phyloP scores from a whole-genome alignment of 1,284 basidiomycete species.

The Ganoderma resinaceum region DNA sequence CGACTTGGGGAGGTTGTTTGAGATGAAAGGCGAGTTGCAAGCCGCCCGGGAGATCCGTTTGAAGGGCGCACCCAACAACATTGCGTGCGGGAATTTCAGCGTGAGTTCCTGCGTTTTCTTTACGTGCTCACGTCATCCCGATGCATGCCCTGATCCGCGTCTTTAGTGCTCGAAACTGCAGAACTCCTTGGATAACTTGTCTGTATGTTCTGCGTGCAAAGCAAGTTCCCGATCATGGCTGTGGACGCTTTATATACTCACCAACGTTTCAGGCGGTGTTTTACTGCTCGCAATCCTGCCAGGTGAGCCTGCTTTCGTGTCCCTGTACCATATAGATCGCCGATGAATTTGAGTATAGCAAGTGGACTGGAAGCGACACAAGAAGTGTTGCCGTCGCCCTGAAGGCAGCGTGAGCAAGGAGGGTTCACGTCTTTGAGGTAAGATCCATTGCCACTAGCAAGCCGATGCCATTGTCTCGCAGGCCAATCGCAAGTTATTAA shows the following conservation, averaged over 20 bases:
- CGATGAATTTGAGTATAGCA: slow-evolving; percentile 11
- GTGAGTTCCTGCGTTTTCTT: slow-evolving; percentile 6
- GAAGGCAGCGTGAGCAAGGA: background rate
- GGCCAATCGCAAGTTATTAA: too few species aligned
- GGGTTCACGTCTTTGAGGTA: background rate
- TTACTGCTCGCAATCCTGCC: slow-evolving; percentile 28
- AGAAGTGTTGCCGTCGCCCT: slow-evolving; percentile 29
- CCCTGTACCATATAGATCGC: background rate
- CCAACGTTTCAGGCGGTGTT: slow-evolving; percentile 17
- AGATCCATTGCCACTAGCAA: background rate
- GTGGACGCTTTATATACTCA: background rate
- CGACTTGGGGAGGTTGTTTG: slow-evolving; percentile 43
- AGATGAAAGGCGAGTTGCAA: slow-evolving; percentile 40
- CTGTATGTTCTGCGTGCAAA: slow-evolving; percentile 22
- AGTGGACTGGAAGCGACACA: slow-evolving; percentile 37
- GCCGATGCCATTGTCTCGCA: background rate
- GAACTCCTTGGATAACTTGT: slow-evolving; percentile 14
- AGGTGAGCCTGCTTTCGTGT: slow-evolving; percentile 19
- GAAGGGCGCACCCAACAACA: slow-evolving; percentile 33
- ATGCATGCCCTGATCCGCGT: background rate
- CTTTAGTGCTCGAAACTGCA: slow-evolving; percentile 15
- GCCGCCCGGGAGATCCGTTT: slow-evolving; percentile 39
- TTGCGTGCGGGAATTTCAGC: slow-evolving; percentile 41
- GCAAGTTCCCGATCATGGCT: background rate
- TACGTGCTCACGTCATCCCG: slow-evolving; percentile 12